Percentiles rank a stretch among this genome's conserved stretches.
These are phyloP conservation scores for Podospora bellae-mahoneyi DNA, from an alignment of 495 filamentous ascomycete genomes.

Conservation along the genomic window DNA sequence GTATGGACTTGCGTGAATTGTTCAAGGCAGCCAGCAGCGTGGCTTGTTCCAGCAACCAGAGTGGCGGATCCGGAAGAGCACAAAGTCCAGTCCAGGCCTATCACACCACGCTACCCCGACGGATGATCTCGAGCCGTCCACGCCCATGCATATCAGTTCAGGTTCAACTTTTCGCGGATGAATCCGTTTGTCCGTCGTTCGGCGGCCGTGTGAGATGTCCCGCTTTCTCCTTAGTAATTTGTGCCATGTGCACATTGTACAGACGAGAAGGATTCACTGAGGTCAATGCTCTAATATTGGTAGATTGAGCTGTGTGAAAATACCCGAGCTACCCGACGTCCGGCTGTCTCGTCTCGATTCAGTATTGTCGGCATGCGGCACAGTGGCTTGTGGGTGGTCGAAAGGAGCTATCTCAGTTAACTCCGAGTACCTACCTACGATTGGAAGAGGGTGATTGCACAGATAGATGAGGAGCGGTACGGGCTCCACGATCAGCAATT, in stretches of 20 bases:
- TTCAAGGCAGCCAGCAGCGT: neutral
- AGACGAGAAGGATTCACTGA: neutral
- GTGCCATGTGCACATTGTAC: neutral
- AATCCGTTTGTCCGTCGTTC: neutral
- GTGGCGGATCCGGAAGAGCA: neutral
- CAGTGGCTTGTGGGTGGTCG: neutral
- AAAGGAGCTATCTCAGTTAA: neutral
- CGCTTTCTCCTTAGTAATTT: neutral
- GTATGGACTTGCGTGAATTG: neutral
- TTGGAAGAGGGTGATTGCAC: neutral
- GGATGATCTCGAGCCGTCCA: neutral
- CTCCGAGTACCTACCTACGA: neutral
- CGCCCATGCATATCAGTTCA: neutral
- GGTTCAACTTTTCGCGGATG: neutral
- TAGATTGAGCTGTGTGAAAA: neutral
- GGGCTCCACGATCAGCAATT: neutral
- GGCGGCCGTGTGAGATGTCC: neutral
- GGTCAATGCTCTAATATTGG: neutral
- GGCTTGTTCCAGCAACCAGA: neutral
- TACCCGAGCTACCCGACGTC: neutral
- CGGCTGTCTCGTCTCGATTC: neutral
- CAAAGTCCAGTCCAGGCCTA: neutral
- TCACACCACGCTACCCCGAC: neutral
- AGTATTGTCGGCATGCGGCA: neutral
- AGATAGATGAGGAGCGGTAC: neutral